A percentile compares a stretch with the other conserved stretches of the same genome.
These are phyloP conservation scores for Trichoderma guizhouense DNA, from an alignment of 2,329 filamentous ascomycete species.

Conservation along the genomic window DNA sequence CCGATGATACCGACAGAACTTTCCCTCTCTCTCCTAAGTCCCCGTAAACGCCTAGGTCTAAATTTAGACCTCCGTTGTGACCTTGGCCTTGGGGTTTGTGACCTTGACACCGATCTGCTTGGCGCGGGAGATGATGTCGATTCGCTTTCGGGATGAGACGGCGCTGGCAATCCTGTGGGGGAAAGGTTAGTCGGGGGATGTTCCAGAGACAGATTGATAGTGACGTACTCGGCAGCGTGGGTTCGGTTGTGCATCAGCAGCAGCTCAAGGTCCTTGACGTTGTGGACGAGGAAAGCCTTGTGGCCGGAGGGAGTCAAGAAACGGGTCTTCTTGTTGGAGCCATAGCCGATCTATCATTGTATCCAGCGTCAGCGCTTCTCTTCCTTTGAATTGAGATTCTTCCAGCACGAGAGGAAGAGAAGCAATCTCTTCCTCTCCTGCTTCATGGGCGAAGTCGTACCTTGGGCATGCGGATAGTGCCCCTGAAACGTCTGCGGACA, in stretches of 20 bases:
- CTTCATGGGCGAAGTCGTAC: constrained; percentile 56
- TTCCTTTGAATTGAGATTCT: background rate
- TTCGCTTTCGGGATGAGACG: constrained; percentile 97
- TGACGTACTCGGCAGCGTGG: constrained; percentile 93
- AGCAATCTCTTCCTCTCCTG: background rate
- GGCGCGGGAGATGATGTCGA: constrained; percentile 94
- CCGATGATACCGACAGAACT: background rate
- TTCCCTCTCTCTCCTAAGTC: background rate
- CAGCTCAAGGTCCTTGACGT: constrained; percentile 91
- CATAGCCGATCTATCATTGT: constrained; percentile 79
- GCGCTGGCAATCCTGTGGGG: constrained; percentile 83
- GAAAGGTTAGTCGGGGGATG: constrained; percentile 11
- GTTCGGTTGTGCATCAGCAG: constrained; percentile 99
- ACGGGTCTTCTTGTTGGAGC: constrained; percentile 98
- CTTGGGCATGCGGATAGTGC: constrained; percentile 94
- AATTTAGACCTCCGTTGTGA: constrained; percentile 87
- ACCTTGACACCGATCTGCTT: constrained; percentile 99
- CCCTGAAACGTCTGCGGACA: constrained; percentile 95
- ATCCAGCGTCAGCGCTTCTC: constrained; percentile 14
- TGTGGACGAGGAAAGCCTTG: constrained; percentile 99
- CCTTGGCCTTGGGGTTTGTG: constrained; percentile 98
- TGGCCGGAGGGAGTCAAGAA: constrained; percentile 99
- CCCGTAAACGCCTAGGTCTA: background rate
- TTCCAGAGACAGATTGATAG: background rate
- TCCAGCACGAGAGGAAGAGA: background rate